Conservation (phyloP, 176 grass and related monocot species). For the Oryza meyeriana region DNA sequence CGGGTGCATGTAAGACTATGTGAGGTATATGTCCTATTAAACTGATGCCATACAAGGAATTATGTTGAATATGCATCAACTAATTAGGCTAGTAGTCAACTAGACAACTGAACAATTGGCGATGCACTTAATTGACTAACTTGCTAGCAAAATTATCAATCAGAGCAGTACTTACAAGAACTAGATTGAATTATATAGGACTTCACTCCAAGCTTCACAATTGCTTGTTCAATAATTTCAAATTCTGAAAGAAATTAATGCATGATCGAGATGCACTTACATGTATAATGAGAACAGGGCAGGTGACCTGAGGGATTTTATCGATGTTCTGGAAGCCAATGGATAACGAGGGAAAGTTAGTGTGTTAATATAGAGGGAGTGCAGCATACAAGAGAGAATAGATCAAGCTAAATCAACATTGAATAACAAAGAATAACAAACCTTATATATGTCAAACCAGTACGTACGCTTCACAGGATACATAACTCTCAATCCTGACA, state of each 20-base stretch:
- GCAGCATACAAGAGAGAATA: not conserved
- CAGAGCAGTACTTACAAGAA: not conserved
- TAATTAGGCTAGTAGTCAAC: not conserved
- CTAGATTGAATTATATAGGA: not conserved
- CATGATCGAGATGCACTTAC: conserved; percentile 57
- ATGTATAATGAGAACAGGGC: conserved; percentile 94
- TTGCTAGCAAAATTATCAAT: not conserved
- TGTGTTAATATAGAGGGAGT: conserved; percentile 16
- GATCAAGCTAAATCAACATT: not conserved
- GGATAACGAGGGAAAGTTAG: conserved; percentile 18
- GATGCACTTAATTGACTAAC: not conserved
- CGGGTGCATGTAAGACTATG: not conserved
- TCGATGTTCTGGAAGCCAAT: conserved; percentile 74
- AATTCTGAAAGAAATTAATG: conserved; percentile 1
- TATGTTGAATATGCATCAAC: not conserved
- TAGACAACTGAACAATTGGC: not conserved
- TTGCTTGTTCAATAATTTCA: not conserved
- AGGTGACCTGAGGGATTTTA: conserved; percentile 81
- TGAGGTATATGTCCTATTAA: not conserved
- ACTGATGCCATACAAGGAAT: not conserved
- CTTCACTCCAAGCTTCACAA: not conserved
- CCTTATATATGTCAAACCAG: conserved; percentile 99
- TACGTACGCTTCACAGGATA: conserved; percentile 91
- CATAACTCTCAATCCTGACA: conserved; percentile 91
- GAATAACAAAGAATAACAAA: conserved; percentile 39